These are phyloP conservation scores for Pseudogymnoascus sp. DNA, from an alignment of 2,329 filamentous ascomycete genomes.

Conservation along the genomic window DNA sequence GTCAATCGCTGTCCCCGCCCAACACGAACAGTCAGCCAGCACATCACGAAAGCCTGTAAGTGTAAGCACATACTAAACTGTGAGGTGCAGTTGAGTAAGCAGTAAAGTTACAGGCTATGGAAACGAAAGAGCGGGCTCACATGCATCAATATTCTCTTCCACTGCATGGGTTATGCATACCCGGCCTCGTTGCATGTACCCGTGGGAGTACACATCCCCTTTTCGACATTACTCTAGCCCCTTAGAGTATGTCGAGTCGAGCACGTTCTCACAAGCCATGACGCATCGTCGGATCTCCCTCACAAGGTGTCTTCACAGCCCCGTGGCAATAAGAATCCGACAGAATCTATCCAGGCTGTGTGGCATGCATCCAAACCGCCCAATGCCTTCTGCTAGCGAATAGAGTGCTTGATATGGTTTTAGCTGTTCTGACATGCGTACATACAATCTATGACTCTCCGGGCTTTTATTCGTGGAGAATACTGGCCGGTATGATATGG, in stretches of 20 bases:
- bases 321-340: background rate
- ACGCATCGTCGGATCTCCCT: background rate
- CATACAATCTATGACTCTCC: background rate
- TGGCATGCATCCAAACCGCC: background rate
- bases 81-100: slow-evolving; percentile 4
- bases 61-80: slow-evolving; percentile 4
- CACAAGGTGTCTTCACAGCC: background rate
- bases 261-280: slow-evolving; percentile 3
- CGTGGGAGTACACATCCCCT: background rate
- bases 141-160: background rate
- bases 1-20: background rate
- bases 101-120: background rate
- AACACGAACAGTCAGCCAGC: slow-evolving; percentile 8
- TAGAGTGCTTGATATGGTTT: background rate
- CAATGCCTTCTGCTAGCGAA: background rate
- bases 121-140: background rate
- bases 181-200: background rate
- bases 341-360: background rate
- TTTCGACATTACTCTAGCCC: background rate
- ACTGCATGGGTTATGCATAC: background rate
- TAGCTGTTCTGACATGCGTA: background rate
- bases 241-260: background rate
- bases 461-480: slow-evolving; percentile 1
- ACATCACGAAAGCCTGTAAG: background rate
- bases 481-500: background rate